A percentile compares a stretch with the other conserved stretches of the same genome.
These are phyloP conservation scores for Mycena vulgaris DNA, from an alignment of 768 basidiomycete genomes.

Conservation along the genomic window DNA sequence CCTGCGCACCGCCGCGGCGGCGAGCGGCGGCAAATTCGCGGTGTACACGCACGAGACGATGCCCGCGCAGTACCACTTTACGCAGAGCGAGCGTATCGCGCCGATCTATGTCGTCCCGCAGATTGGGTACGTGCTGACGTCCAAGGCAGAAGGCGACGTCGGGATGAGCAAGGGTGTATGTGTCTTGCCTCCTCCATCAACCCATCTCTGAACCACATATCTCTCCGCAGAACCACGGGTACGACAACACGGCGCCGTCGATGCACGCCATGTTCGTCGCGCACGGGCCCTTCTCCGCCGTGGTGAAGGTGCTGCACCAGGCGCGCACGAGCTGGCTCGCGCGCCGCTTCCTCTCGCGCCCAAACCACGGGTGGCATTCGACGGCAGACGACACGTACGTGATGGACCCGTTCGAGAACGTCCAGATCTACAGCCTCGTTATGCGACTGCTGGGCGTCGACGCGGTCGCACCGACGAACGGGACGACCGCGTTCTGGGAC, in stretches of 20 bases:
- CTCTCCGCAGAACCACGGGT: constrained; percentile 83
- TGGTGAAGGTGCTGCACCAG: constrained; percentile 72
- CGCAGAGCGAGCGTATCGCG: constrained; percentile 82
- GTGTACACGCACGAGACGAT: constrained; percentile 88
- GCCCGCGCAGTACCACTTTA: constrained; percentile 87
- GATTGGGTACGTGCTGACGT: constrained; percentile 86
- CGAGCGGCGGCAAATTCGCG: constrained; percentile 76
- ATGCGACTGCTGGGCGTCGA: constrained; percentile 79
- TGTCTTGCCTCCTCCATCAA: not conserved
- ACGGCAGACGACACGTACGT: constrained; percentile 75
- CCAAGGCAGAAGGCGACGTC: constrained; percentile 68
- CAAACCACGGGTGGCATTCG: constrained; percentile 76
- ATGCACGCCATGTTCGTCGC: constrained; percentile 96
- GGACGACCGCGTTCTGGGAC: constrained; percentile 89
- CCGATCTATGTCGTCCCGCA: constrained; percentile 89
- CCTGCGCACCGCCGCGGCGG: constrained; percentile 66
- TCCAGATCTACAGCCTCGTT: constrained; percentile 89
- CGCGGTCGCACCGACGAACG: constrained; percentile 76
- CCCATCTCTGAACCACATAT: not conserved
- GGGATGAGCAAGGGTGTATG: constrained; percentile 82
- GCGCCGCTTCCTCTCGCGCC: constrained; percentile 42
- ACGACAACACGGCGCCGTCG: constrained; percentile 81
- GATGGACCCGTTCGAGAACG: constrained; percentile 88
- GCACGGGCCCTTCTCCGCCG: constrained; percentile 88
- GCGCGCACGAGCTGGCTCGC: constrained; percentile 37